Percentiles rank a stretch among this genome's conserved stretches.
These are phyloP conservation scores for Austroboletus festivus DNA, from an alignment of 768 basidiomycete species.

Conservation along the genomic window DNA sequence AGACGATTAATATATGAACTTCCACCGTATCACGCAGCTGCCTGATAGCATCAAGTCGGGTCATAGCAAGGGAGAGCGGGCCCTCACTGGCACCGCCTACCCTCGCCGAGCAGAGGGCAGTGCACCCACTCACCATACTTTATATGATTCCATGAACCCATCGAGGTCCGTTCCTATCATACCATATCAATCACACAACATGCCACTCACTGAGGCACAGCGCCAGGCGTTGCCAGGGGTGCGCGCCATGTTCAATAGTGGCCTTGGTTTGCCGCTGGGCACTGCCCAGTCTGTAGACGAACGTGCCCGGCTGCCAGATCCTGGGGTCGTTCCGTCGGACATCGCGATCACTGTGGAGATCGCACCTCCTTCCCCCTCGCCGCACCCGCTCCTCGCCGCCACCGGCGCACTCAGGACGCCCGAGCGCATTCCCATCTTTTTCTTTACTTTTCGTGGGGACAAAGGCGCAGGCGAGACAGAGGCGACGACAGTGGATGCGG, in stretches of 20 bases:
- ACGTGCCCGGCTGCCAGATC: slow-evolving; percentile 5
- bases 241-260: not conserved
- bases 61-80: too few species aligned
- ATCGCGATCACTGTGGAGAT: slow-evolving; percentile 14
- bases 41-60: too few species aligned
- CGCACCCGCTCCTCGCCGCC: not conserved
- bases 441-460: slow-evolving; percentile 9
- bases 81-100: too few species aligned
- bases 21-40: too few species aligned
- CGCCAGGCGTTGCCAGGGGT: slow-evolving; percentile 4
- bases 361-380: slow-evolving; percentile 10
- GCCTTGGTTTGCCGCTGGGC: not conserved
- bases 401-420: slow-evolving; percentile 6
- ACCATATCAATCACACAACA: too few species aligned
- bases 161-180: too few species aligned
- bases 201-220: slow-evolving; percentile 17
- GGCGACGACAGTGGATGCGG: not conserved
- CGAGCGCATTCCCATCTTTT: slow-evolving; percentile 22
- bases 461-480: not conserved
- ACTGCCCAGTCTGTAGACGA: slow-evolving; percentile 12
- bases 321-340: slow-evolving; percentile 7
- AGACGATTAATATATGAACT: too few species aligned
- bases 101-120: too few species aligned
- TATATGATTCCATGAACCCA: too few species aligned
- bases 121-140: too few species aligned